Evolutionary conservation across 345 rosid genomes (phyloP).

Genomic region (Moricandia arvensis): DNA sequence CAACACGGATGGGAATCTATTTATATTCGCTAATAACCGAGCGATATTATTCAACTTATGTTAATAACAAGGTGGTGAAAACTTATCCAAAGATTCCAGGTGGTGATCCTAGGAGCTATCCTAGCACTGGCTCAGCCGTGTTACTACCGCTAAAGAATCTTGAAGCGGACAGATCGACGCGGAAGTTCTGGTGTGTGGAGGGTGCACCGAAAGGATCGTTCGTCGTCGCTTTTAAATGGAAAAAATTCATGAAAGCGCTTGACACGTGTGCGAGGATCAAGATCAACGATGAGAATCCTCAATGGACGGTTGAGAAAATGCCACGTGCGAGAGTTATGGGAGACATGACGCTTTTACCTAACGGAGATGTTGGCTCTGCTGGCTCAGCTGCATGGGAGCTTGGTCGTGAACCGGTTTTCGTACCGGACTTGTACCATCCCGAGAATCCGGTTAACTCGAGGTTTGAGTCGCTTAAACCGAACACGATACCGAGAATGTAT

Average conservation of each 20-base stretch:
- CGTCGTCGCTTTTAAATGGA: slow-evolving; percentile 23
- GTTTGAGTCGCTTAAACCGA: slow-evolving; percentile 56
- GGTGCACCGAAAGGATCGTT: slow-evolving; percentile 74
- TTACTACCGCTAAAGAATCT: slow-evolving; percentile 67
- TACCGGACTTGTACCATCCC: slow-evolving; percentile 64
- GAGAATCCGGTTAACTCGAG: slow-evolving; percentile 37
- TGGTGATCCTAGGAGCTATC: slow-evolving; percentile 72
- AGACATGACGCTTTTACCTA: slow-evolving; percentile 77
- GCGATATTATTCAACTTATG: slow-evolving; percentile 63
- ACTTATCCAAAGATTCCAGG: slow-evolving; percentile 65
- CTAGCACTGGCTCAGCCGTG: slow-evolving; percentile 82
- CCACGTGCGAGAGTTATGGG: slow-evolving; percentile 74
- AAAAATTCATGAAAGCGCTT: slow-evolving; percentile 50
- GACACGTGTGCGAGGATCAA: slow-evolving; percentile 71
- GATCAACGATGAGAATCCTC: slow-evolving; percentile 62
- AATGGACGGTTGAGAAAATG: slow-evolving; percentile 74
- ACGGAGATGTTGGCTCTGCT: slow-evolving; percentile 52
- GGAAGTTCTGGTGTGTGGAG: slow-evolving; percentile 77
- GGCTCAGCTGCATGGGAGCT: slow-evolving; percentile 79
- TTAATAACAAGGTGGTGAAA: slow-evolving; percentile 46
- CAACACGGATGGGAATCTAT: slow-evolving; percentile 59
- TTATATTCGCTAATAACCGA: slow-evolving; percentile 71
- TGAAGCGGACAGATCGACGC: slow-evolving; percentile 37
- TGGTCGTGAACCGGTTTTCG: slow-evolving; percentile 60
- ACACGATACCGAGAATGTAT: slow-evolving; percentile 71